phyloP scores from a whole-genome alignment of 345 rosid genomes.

The Gossypioides kirkii region DNA sequence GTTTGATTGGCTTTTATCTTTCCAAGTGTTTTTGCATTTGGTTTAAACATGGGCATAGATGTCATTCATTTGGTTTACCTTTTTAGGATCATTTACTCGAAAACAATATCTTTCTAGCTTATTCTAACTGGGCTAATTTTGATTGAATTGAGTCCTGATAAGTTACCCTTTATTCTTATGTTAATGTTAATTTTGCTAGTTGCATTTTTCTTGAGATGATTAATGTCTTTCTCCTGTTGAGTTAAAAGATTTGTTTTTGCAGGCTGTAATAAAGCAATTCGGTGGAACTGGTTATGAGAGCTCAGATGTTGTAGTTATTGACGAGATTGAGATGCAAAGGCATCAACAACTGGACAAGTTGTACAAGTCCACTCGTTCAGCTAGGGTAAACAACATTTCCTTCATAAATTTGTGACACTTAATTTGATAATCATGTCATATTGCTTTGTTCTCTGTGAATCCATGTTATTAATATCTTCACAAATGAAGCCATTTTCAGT shows the following conservation, averaged over 20 bases:
- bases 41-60: neutral
- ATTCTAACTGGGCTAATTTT: neutral
- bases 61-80: slow-evolving; percentile 4
- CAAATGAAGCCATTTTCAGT: neutral
- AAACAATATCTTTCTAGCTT: neutral
- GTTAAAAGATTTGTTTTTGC: slow-evolving; percentile 21
- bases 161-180: neutral
- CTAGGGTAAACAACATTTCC: slow-evolving; percentile 44
- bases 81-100: neutral
- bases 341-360: slow-evolving; percentile 90
- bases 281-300: slow-evolving; percentile 85
- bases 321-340: slow-evolving; percentile 89
- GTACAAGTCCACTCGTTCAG: slow-evolving; percentile 75
- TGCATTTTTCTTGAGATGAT: neutral
- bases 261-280: slow-evolving; percentile 97
- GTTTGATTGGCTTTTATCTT: neutral
- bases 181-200: neutral
- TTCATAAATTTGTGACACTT: neutral
- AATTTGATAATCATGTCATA: neutral
- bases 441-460: neutral
- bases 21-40: neutral
- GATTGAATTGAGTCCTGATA: neutral
- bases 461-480: neutral
- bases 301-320: slow-evolving; percentile 82
- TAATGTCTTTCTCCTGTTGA: neutral